phyloP scores from a whole-genome alignment of 1,284 basidiomycete genomes.

The Sporisorium iseilematis-ciliati region DNA sequence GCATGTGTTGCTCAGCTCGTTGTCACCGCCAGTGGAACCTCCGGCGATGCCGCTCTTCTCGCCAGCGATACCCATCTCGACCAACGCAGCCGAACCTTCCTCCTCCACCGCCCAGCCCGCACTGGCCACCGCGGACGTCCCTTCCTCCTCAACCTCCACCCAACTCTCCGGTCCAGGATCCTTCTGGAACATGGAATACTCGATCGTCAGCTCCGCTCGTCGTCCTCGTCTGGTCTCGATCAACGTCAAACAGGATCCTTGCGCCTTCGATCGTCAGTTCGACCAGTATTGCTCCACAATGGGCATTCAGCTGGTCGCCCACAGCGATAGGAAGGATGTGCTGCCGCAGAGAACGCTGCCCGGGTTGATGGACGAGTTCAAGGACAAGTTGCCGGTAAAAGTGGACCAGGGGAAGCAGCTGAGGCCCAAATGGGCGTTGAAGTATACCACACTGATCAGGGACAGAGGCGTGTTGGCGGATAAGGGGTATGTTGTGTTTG shows the following conservation, averaged over 20 bases:
- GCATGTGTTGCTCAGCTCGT: constrained; percentile 15
- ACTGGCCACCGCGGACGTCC: constrained; percentile 16
- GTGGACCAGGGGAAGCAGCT: constrained; percentile 5
- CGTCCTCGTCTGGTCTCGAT: constrained; percentile 53
- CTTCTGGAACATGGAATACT: constrained; percentile 45
- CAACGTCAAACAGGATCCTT: constrained; percentile 57
- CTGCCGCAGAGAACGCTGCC: constrained; percentile 54
- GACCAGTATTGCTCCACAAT: constrained; percentile 50
- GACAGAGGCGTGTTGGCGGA: constrained; percentile 62
- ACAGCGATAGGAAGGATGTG: constrained; percentile 53
- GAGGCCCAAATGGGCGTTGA: constrained; percentile 56
- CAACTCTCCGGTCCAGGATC: constrained; percentile 3
- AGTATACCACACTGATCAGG: constrained; percentile 61
- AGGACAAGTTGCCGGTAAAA: constrained; percentile 39
- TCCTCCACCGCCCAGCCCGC: constrained; percentile 14
- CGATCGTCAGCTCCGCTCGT: constrained; percentile 28
- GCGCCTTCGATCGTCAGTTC: constrained; percentile 49
- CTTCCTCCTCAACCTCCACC: constrained; percentile 7
- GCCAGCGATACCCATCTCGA: constrained; percentile 38
- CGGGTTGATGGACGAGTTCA: constrained; percentile 55
- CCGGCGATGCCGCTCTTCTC: constrained; percentile 33
- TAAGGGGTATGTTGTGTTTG: constrained; percentile 50
- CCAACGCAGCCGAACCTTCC: constrained; percentile 27
- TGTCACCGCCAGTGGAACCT: constrained; percentile 29
- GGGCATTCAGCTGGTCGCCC: constrained; percentile 53